These are phyloP conservation scores for Cyclaneusma minus DNA, from an alignment of 2,329 filamentous ascomycete genomes.

Conservation along the genomic window DNA sequence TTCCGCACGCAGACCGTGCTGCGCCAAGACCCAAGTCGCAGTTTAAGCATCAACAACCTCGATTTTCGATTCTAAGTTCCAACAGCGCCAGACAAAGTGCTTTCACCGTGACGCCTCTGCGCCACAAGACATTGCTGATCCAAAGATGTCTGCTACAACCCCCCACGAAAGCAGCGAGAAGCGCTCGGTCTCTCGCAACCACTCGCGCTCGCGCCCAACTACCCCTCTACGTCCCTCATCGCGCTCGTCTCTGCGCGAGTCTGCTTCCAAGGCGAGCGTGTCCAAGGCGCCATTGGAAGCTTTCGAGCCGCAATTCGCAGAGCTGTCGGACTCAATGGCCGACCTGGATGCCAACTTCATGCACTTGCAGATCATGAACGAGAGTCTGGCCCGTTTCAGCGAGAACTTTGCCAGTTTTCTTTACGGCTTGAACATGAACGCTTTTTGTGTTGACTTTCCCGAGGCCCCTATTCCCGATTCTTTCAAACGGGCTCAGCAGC, in stretches of 20 bases:
- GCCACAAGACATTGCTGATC: no score
- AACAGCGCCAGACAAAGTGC: no score
- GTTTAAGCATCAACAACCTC: no score
- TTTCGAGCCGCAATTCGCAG: constrained; percentile 82
- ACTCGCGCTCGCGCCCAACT: constrained; percentile 45
- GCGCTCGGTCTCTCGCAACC: constrained; percentile 11
- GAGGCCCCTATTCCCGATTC: constrained; percentile 82
- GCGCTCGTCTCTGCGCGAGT: constrained; percentile 74
- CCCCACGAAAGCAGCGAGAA: constrained; percentile 14
- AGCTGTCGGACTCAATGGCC: constrained; percentile 84
- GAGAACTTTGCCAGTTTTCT: constrained; percentile 93
- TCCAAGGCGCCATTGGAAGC: constrained; percentile 57
- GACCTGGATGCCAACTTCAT: constrained; percentile 96
- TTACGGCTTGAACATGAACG: constrained; percentile 97
- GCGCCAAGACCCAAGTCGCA: no score
- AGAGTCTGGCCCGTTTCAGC: constrained; percentile 81
- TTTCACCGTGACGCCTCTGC: no score
- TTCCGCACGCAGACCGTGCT: no score
- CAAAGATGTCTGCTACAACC: constrained; percentile 16
- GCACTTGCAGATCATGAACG: constrained; percentile 93
- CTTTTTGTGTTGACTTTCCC: constrained; percentile 94
- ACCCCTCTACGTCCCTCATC: constrained; percentile 86
- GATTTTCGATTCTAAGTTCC: no score
- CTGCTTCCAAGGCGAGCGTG: constrained; percentile 39
- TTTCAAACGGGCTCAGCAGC: constrained; percentile 51